Evolutionary conservation across 495 filamentous ascomycete genomes (phyloP), one percentile per base, ranked within the genome.

Genomic region (Aspergillus nidulans): DNA sequence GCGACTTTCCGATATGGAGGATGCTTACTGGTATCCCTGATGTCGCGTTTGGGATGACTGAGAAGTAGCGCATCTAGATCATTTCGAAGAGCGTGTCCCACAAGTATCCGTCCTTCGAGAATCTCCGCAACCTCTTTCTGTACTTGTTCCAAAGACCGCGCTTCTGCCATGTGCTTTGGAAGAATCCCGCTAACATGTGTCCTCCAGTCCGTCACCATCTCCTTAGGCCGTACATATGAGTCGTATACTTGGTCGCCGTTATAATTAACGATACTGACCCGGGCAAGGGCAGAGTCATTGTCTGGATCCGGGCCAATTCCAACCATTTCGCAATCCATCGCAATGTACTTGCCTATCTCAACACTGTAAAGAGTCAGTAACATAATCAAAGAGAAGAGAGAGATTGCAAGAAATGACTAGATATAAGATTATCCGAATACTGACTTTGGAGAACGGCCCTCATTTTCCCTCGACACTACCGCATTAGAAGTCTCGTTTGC

Each of bases 251-350:
- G 87, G 36, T 86, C 80, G 20, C 90, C 90, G 69, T 96, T 89
- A 75, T 88, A 98, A 63, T 96, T 95, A 62, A 96, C 91, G 20
- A 95, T 75, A 63, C 87, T 91, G 50, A 91, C 86, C 12, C 94
- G 81, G 3, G 95, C 94, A 26, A 97, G 80, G 3, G 81, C 82
- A 10, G 85, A 86, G 63, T 88, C 82, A 42, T 74, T 67, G 38
- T 86, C 83, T 3, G 78, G 79, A 30, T 80, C 77, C 1, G 86
- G 83, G 2, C 90, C 90, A 10, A 91, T 83, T 36, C 94, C 94
- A 16, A 98, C 92, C 94, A 98, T 98, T 73, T 98, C 94, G 70
- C 94, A 97, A 74, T 98, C 95, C 41, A 98, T 81, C 30, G 90
- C 87, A 41, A 98, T 68, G 64, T 94, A 97, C 78, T 90, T 94